Evolutionary conservation across 1,139 yeast genomes (phyloP), one percentile per base, ranked within the genome.

Genomic region (Eremothecium cymbalariae): DNA sequence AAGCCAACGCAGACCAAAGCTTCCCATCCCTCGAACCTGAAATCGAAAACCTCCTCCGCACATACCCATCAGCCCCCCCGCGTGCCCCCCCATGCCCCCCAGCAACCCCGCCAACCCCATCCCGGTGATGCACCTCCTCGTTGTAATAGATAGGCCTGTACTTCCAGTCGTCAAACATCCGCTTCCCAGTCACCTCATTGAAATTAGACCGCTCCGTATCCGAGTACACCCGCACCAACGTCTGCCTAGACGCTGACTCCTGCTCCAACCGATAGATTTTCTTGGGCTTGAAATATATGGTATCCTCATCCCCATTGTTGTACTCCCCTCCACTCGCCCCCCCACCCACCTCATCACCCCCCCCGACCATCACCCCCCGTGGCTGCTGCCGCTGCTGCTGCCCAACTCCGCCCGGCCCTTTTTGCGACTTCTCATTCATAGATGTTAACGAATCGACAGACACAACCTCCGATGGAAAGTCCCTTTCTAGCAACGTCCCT

Each of bases 181-280:
- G 47, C 29, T 64, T 66, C 5, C 75, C 76, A 0, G 74, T 69
- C 34, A 61, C 64, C 42, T 43, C 44, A 47, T 71, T 73, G 49
- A 71, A 74, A 43, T 72, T 70, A 33, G 67, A 65, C 38, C 67
- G 65, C 44, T 74, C 79, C 8, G 69, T 66, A 41, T 73, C 80
- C 3, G 80, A 73, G 47, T 68, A 73, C 0, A 74, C 69, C 41
- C 77, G 60, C 2, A 69, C 57, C 31, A 69, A 48, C 20, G 49
- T 42, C 21, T 37, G 32, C 29, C 43, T 35, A 12, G 50, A 40
- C 13, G 46, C 37, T 2, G 43, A 33, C 8, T 39, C 47, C 17
- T 44, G 42, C 9, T 37, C 45, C 36, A 40, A 18, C 13, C 36
- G 29, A 22, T 45, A 45, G 4, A 45, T 41, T 21, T 38, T 39